Evolutionary conservation across 371 early-diverging fungal genomes (phyloP).

Genomic region (Zopfochytrium polystomum): DNA sequence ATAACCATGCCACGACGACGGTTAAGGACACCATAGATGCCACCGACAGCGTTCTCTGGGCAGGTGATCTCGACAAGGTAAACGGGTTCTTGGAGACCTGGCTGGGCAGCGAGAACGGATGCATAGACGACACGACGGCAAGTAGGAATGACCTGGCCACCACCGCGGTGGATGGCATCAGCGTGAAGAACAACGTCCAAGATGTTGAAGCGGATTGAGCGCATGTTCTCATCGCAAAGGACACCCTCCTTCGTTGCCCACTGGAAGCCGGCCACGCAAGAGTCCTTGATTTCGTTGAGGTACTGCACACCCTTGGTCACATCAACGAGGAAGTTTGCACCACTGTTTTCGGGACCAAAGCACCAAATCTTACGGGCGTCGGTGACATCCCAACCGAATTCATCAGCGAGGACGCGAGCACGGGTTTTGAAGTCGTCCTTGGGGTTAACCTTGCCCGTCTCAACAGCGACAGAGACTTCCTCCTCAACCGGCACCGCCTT

Average conservation of each 20-base stretch:
- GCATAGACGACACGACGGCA: conserved; percentile 96
- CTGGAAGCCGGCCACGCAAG: conserved; percentile 92
- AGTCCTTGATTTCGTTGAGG: conserved; percentile 99
- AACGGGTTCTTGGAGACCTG: conserved; percentile 98
- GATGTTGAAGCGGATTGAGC: conserved; percentile 97
- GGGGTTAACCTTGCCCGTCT: conserved; percentile 81
- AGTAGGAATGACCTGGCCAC: conserved; percentile 98
- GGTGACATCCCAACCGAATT: too few relatives aligned
- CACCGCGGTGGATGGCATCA: conserved; percentile 99
- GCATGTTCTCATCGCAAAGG: conserved; percentile 95
- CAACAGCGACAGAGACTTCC: conserved; percentile 83
- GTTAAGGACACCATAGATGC: conserved; percentile 96
- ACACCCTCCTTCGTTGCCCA: too few relatives aligned
- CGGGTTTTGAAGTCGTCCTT: conserved; percentile 97
- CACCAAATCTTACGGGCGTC: conserved; percentile 99
- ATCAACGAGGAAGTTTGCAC: conserved; percentile 96
- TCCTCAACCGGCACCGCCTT: conserved; percentile 89
- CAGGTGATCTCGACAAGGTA: conserved; percentile 91
- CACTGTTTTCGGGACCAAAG: conserved; percentile 96
- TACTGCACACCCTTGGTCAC: conserved; percentile 98
- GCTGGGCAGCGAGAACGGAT: conserved; percentile 82
- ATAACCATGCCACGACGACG: conserved; percentile 97
- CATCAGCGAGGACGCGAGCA: conserved; percentile 91
- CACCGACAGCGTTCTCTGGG: conserved; percentile 93
- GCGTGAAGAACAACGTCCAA: conserved; percentile 97